Conservation (phyloP, 192 early-diverging fungal genomes). For the Podila clonocystis region DNA sequence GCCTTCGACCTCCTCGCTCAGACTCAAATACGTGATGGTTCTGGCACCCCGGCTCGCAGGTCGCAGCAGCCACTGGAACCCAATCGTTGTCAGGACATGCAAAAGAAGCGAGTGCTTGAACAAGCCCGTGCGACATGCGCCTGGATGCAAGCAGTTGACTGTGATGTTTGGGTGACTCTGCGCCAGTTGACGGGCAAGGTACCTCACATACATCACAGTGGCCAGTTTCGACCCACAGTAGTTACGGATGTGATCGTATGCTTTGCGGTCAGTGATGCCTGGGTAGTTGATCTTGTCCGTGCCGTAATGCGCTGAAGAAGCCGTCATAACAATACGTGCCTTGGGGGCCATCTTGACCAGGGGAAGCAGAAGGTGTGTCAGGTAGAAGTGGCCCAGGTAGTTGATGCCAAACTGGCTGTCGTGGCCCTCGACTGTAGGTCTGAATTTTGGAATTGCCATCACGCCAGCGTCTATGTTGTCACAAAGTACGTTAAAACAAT, state of each 20-base stretch:
- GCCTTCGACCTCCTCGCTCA: slow-evolving; percentile 50
- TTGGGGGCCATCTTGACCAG: slow-evolving; percentile 33
- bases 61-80: slow-evolving; percentile 31
- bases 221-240: slow-evolving; percentile 48
- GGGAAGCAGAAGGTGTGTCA: slow-evolving; percentile 24
- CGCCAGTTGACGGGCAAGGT: slow-evolving; percentile 10
- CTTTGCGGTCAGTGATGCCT: slow-evolving; percentile 36
- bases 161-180: slow-evolving; percentile 31
- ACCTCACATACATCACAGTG: slow-evolving; percentile 25
- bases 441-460: slow-evolving; percentile 38
- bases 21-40: slow-evolving; percentile 23
- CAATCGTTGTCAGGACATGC: slow-evolving; percentile 36
- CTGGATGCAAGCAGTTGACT: slow-evolving; percentile 44
- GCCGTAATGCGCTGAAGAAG: slow-evolving; percentile 46
- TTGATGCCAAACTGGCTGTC: slow-evolving; percentile 51
- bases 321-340: slow-evolving; percentile 43
- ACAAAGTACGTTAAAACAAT: background rate
- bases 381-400: slow-evolving; percentile 32
- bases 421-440: slow-evolving; percentile 38
- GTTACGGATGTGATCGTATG: slow-evolving; percentile 35
- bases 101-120: slow-evolving; percentile 32
- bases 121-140: slow-evolving; percentile 26
- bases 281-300: slow-evolving; percentile 37
- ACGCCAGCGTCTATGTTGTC: slow-evolving; percentile 33
- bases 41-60: slow-evolving; percentile 27